These are phyloP conservation scores for Sphenostylis stenocarpa DNA, from an alignment of 306 rosid species.

Conservation along the genomic window DNA sequence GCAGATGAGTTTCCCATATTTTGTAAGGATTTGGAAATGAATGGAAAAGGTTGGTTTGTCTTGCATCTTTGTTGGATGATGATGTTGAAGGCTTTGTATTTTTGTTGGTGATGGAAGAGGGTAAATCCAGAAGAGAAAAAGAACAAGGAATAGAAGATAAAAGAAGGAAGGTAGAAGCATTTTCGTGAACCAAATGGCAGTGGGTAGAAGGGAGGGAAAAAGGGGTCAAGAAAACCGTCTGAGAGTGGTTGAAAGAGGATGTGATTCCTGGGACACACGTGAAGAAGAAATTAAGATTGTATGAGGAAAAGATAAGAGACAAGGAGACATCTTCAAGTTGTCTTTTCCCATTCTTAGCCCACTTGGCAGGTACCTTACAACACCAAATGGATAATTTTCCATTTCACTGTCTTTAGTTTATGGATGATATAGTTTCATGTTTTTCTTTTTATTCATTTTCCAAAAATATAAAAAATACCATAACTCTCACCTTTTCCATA, in stretches of 20 bases:
- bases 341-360: constrained; percentile 26
- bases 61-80: background rate
- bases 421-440: no score
- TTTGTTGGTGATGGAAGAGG: constrained; percentile 7
- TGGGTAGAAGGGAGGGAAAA: constrained; percentile 14
- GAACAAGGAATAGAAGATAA: constrained; percentile 15
- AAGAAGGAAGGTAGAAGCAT: constrained; percentile 5
- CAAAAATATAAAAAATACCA: no score
- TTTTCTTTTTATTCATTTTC: no score
- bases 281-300: background rate
- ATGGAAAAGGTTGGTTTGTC: constrained; percentile 17
- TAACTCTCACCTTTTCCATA: no score
- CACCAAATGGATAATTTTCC: background rate
- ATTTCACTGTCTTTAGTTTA: background rate
- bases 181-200: constrained; percentile 38
- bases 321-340: constrained; percentile 27
- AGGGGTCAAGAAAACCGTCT: constrained; percentile 57
- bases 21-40: constrained; percentile 28
- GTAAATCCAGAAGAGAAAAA: constrained; percentile 13
- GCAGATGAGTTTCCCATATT: background rate
- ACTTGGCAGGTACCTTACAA: background rate
- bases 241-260: constrained; percentile 39
- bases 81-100: constrained; percentile 8
- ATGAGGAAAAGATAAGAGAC: background rate
- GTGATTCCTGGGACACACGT: constrained; percentile 44